Evolutionary conservation across 495 filamentous ascomycete species (phyloP).

Genomic region (Saxophila tyrrhenica): DNA sequence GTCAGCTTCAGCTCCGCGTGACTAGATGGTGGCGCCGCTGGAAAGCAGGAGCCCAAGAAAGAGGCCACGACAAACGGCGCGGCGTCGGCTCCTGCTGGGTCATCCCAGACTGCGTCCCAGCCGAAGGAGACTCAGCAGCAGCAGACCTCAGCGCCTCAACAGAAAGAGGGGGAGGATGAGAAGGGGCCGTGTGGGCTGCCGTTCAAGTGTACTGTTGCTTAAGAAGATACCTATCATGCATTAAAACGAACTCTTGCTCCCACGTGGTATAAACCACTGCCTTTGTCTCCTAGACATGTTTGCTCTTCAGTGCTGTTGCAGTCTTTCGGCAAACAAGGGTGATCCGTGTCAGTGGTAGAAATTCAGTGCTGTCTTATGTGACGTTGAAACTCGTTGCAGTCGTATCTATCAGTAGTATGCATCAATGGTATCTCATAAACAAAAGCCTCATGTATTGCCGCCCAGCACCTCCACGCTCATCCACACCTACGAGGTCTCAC

Average conservation of each 20-base stretch:
- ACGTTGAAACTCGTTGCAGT: too few relatives aligned
- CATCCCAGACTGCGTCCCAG: neutral
- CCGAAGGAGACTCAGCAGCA: conserved; percentile 11
- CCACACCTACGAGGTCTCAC: neutral
- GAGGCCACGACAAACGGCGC: neutral
- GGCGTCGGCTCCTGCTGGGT: conserved; percentile 3
- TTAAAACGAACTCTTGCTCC: neutral
- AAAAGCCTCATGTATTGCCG: too few relatives aligned
- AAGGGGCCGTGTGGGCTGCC: conserved; percentile 62
- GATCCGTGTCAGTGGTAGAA: too few relatives aligned
- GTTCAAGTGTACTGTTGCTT: conserved; percentile 53
- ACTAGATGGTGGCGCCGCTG: conserved; percentile 55
- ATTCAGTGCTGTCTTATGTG: too few relatives aligned
- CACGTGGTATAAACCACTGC: too few relatives aligned
- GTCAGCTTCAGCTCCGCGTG: conserved; percentile 56
- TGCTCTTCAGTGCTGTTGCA: too few relatives aligned
- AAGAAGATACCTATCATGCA: neutral
- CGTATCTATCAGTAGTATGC: too few relatives aligned
- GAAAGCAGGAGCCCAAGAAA: conserved; percentile 10
- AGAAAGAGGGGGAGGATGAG: conserved; percentile 21
- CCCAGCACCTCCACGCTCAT: too few relatives aligned
- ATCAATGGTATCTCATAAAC: too few relatives aligned
- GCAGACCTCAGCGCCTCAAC: conserved; percentile 14
- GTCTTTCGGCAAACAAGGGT: too few relatives aligned
- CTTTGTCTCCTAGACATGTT: too few relatives aligned